phyloP scores from a whole-genome alignment of 192 early-diverging fungal genomes.

The Rhizophlyctis rosea region DNA sequence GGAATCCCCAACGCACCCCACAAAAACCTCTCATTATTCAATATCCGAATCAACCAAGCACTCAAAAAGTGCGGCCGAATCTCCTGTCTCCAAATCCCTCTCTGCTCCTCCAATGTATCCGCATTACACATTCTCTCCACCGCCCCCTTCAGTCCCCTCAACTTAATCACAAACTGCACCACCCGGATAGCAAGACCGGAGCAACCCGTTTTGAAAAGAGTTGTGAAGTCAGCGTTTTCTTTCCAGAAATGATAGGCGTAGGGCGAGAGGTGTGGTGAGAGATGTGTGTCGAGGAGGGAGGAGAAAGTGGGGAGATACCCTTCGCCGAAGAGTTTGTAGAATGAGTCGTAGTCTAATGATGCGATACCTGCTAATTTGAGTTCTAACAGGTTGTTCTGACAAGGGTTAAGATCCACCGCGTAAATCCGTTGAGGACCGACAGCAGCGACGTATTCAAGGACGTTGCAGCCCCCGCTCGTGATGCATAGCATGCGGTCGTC shows the following conservation, averaged over 20 bases:
- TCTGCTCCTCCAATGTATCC: constrained; percentile 57
- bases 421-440: constrained; percentile 65
- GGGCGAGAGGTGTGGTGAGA: constrained; percentile 69
- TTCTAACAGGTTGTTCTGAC: constrained; percentile 85
- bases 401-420: constrained; percentile 84
- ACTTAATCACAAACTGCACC: constrained; percentile 58
- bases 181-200: constrained; percentile 77
- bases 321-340: constrained; percentile 80
- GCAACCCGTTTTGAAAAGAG: constrained; percentile 79
- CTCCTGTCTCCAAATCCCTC: constrained; percentile 62
- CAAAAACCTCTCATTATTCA: constrained; percentile 77
- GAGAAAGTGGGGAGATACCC: constrained; percentile 62
- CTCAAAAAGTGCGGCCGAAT: constrained; percentile 65
- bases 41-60: constrained; percentile 55
- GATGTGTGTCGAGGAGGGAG: constrained; percentile 55
- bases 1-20: constrained; percentile 84
- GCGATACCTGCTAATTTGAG: constrained; percentile 73
- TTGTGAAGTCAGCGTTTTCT: constrained; percentile 56
- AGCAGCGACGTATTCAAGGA: constrained; percentile 74
- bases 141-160: constrained; percentile 54
- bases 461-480: constrained; percentile 80
- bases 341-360: constrained; percentile 57
- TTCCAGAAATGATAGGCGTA: constrained; percentile 79
- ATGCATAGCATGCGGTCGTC: constrained; percentile 75
- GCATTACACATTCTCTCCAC: constrained; percentile 58